These are phyloP conservation scores for Barnettozyma wickerhamii DNA, from an alignment of 805 yeast species.

Conservation along the genomic window DNA sequence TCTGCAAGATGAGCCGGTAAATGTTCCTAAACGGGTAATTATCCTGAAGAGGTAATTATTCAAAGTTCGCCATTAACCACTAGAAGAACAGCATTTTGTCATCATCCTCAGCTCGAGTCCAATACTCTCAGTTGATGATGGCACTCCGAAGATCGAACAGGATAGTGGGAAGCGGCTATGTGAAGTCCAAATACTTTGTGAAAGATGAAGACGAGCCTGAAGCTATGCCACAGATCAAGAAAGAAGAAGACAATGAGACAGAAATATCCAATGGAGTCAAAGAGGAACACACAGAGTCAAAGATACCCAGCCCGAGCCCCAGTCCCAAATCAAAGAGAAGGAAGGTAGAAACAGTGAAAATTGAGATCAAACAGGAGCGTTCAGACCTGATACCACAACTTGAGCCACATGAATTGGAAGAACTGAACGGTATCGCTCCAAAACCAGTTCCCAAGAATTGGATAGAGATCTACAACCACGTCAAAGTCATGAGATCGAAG, in stretches of 20 bases:
- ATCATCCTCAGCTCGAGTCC: no score
- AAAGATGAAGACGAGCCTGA: no score
- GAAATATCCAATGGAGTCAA: not conserved
- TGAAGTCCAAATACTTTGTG: slow-evolving; percentile 2
- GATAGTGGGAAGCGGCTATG: not conserved
- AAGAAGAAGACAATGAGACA: not conserved
- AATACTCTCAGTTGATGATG: slow-evolving; percentile 1
- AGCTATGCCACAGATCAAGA: not conserved
- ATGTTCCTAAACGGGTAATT: no score
- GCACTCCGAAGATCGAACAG: slow-evolving; percentile 1
- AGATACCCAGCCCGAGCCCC: no score
- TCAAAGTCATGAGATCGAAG: slow-evolving; percentile 62
- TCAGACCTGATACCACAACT: not conserved
- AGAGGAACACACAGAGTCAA: not conserved
- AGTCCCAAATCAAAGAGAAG: no score
- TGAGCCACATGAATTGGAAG: not conserved
- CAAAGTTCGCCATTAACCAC: not conserved
- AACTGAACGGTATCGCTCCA: not conserved
- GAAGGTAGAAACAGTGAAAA: not conserved
- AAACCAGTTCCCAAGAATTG: slow-evolving; percentile 41
- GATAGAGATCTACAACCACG: slow-evolving; percentile 49
- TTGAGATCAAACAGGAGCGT: slow-evolving; percentile 1
- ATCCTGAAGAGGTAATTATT: no score
- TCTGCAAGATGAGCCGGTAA: no score
- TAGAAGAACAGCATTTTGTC: no score